Evolutionary conservation across 192 early-diverging fungal species (phyloP).

Genomic region (Coemansia reversa): DNA sequence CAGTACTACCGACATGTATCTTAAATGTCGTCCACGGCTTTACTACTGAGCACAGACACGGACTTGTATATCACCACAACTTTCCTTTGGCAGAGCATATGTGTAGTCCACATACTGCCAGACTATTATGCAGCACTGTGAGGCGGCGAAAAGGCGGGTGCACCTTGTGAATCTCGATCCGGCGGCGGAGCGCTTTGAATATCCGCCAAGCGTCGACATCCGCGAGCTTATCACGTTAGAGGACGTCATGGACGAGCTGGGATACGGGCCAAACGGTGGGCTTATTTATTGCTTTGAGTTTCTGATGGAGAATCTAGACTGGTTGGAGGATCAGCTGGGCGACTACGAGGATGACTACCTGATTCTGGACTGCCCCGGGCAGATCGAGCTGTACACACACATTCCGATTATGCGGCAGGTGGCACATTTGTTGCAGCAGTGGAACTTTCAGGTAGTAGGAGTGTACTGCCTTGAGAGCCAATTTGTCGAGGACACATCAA

Average conservation of each 20-base stretch:
- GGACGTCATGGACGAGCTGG: constrained; percentile 96
- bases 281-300: constrained; percentile 97
- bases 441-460: constrained; percentile 85
- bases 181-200: constrained; percentile 94
- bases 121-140: constrained; percentile 92
- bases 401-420: constrained; percentile 91
- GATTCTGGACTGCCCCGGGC: constrained; percentile 95
- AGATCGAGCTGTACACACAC: constrained; percentile 99
- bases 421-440: constrained; percentile 63
- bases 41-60: neutral
- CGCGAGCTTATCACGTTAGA: constrained; percentile 95
- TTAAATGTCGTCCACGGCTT: neutral
- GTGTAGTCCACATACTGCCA: constrained; percentile 87
- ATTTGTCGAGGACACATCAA: constrained; percentile 93
- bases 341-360: constrained; percentile 94
- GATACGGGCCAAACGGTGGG: constrained; percentile 97
- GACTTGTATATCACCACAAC: neutral
- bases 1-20: neutral
- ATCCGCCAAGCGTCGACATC: constrained; percentile 87
- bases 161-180: constrained; percentile 98
- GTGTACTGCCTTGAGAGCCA: constrained; percentile 93
- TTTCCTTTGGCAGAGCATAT: constrained; percentile 13
- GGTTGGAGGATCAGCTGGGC: constrained; percentile 92
- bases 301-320: constrained; percentile 92
- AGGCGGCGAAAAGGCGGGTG: constrained; percentile 76